Evolutionary conservation across 2,329 filamentous ascomycete genomes (phyloP).

Genomic region (Phyllosticta citribraziliensis): DNA sequence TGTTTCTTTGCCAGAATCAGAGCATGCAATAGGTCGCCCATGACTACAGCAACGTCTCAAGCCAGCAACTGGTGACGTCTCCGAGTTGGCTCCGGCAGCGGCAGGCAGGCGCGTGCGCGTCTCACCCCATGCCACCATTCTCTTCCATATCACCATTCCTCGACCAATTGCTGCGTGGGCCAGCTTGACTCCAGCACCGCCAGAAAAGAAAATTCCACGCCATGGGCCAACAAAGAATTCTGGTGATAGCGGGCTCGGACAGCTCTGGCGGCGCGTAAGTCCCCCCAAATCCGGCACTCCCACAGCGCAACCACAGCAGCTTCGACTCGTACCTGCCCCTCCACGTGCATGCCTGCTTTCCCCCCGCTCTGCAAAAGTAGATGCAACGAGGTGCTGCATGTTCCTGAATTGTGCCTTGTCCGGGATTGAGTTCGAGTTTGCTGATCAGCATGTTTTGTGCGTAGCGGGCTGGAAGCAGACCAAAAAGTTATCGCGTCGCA

Average conservation of each 20-base stretch:
- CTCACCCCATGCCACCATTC: no score
- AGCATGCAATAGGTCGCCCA: not conserved
- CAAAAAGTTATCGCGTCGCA: constrained; percentile 90
- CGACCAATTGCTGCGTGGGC: not conserved
- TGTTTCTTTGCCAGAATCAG: not conserved
- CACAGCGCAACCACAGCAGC: constrained; percentile 1
- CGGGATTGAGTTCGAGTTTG: not conserved
- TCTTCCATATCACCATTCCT: not conserved
- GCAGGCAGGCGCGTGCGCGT: not conserved
- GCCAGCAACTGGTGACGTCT: not conserved
- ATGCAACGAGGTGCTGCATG: not conserved
- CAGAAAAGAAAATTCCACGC: not conserved
- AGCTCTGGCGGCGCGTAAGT: constrained; percentile 80
- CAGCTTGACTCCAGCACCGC: not conserved
- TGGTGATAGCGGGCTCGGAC: constrained; percentile 82
- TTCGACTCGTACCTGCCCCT: not conserved
- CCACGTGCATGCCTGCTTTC: not conserved
- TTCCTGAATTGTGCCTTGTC: not conserved
- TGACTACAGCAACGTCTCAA: not conserved
- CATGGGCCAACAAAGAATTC: constrained; percentile 43
- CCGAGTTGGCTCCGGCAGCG: not conserved
- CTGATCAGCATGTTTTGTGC: not conserved
- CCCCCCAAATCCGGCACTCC: not conserved
- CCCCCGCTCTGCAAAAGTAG: not conserved
- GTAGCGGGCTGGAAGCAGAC: constrained; percentile 85